Evolutionary conservation across 805 yeast species (phyloP).

Genomic region (Candida cerambycidarum): DNA sequence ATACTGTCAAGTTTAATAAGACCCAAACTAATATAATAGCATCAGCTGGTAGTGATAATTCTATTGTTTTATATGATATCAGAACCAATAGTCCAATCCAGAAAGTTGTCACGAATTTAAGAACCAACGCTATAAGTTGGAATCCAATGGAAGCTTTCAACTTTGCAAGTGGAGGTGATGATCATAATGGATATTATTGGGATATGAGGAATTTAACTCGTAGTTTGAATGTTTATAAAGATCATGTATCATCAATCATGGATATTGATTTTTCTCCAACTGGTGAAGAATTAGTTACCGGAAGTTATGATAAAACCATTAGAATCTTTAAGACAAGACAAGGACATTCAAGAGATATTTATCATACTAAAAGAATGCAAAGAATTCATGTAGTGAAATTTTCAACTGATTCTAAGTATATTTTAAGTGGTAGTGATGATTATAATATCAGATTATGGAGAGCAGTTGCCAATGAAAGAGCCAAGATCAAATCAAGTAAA

Average conservation of each 20-base stretch:
- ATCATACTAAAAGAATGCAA: conserved; percentile 98
- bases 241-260: conserved; percentile 94
- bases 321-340: conserved; percentile 72
- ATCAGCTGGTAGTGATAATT: conserved; percentile 80
- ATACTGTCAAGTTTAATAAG: conserved; percentile 79
- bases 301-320: conserved; percentile 91
- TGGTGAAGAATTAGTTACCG: conserved; percentile 93
- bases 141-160: conserved; percentile 97
- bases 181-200: conserved; percentile 90
- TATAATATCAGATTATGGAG: conserved; percentile 96
- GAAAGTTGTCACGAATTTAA: conserved; percentile 76
- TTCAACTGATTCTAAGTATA: conserved; percentile 86
- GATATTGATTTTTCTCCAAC: conserved; percentile 96
- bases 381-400: conserved; percentile 80
- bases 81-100: conserved; percentile 92
- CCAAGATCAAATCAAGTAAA: conserved; percentile 75
- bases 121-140: conserved; percentile 89
- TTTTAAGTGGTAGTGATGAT: conserved; percentile 91
- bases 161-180: conserved; percentile 91
- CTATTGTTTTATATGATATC: conserved; percentile 85
- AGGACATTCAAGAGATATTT: conserved; percentile 93
- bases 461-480: conserved; percentile 78
- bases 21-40: conserved; percentile 90
- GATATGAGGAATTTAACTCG: conserved; percentile 91
- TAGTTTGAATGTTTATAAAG: conserved; percentile 84